A percentile compares a stretch with the other conserved stretches of the same genome.
phyloP scores from a whole-genome alignment of 352 stramenopile genomes.

The Thalassiosira livingstoniorum region DNA sequence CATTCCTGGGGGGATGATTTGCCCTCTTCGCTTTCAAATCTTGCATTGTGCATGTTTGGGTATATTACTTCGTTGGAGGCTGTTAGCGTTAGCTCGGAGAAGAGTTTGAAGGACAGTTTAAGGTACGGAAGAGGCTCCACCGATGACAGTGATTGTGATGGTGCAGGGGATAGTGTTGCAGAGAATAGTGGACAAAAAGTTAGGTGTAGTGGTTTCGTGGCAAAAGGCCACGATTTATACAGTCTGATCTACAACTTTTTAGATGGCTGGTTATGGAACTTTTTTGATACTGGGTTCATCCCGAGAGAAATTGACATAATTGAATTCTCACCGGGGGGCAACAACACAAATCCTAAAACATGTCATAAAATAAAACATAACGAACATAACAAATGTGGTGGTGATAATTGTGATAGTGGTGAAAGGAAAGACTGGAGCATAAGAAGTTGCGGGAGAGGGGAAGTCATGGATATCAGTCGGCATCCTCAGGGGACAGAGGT shows the following conservation, averaged over 20 bases:
- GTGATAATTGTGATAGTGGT: too few relatives aligned
- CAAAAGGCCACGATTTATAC: constrained; percentile 77
- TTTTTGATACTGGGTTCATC: constrained; percentile 67
- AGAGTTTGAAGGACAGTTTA: constrained; percentile 37
- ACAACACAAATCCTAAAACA: too few relatives aligned
- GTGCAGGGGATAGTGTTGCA: too few relatives aligned
- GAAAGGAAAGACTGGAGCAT: too few relatives aligned
- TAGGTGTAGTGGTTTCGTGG: constrained; percentile 29
- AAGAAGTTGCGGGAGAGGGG: constrained; percentile 60
- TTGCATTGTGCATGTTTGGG: constrained; percentile 84
- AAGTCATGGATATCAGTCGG: constrained; percentile 82
- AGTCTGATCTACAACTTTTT: constrained; percentile 86
- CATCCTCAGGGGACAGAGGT: constrained; percentile 87
- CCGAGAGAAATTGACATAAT: constrained; percentile 68
- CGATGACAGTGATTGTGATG: too few relatives aligned
- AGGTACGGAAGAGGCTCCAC: too few relatives aligned
- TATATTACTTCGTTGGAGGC: constrained; percentile 85
- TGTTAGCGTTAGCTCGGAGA: constrained; percentile 66
- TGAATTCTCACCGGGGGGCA: too few relatives aligned
- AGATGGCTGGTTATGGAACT: constrained; percentile 87
- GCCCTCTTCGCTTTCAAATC: constrained; percentile 67
- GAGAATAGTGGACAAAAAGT: too few relatives aligned
- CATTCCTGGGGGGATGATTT: constrained; percentile 84
- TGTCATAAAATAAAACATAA: too few relatives aligned
- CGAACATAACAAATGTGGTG: too few relatives aligned